Conservation (phyloP, 2,329 filamentous ascomycete species). For the Dryadomyces quercus-mongolicae region DNA sequence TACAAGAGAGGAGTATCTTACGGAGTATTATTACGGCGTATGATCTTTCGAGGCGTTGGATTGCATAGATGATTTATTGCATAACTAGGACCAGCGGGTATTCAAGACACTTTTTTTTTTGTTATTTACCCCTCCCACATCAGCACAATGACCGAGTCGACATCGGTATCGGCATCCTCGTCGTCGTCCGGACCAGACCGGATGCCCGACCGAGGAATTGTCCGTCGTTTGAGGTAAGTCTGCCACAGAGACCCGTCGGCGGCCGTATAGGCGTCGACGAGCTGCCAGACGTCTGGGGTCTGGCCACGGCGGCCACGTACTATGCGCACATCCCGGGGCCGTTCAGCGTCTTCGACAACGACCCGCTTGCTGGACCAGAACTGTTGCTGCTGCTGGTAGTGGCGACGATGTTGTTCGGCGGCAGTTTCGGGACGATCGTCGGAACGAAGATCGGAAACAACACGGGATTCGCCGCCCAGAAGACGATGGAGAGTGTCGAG, state of each 20-base stretch:
- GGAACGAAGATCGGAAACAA: too few relatives aligned
- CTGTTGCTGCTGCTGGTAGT: conserved; percentile 2
- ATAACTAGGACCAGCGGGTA: too few relatives aligned
- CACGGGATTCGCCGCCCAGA: not conserved
- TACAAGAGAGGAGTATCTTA: not conserved
- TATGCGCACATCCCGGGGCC: conserved; percentile 17
- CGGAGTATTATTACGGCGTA: too few relatives aligned
- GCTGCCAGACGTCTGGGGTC: conserved; percentile 22
- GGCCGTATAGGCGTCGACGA: conserved; percentile 26
- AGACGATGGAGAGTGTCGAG: not conserved
- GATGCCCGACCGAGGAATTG: not conserved
- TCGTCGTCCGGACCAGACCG: too few relatives aligned
- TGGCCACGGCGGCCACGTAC: conserved; percentile 14
- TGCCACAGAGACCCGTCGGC: conserved; percentile 30
- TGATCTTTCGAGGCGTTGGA: too few relatives aligned
- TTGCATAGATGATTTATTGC: not conserved
- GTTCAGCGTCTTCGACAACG: conserved; percentile 18
- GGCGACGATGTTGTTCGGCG: not conserved
- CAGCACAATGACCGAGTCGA: conserved; percentile 28
- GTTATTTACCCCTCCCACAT: conserved; percentile 21
- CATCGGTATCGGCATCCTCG: conserved; percentile 11
- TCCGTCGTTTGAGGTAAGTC: conserved; percentile 27
- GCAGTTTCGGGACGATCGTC: not conserved
- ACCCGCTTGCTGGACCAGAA: conserved; percentile 18
- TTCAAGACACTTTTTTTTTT: not conserved